phyloP scores from a whole-genome alignment of 345 rosid genomes.

The Ceriops decandra region DNA sequence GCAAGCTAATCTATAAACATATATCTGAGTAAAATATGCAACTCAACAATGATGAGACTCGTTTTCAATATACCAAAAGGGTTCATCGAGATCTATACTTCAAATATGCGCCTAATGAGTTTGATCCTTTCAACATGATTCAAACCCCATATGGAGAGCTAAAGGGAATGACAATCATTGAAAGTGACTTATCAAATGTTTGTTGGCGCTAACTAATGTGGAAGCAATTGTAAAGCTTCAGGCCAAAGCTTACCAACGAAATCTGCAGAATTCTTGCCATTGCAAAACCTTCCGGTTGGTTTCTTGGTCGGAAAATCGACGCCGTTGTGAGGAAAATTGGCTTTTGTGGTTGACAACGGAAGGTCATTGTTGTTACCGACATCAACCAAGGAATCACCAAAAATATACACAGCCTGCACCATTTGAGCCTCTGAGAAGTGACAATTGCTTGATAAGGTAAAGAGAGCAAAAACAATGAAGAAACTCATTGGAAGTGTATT shows the following conservation, averaged over 20 bases:
- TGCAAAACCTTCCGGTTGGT: conserved; percentile 53
- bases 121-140: too few relatives aligned
- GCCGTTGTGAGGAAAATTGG: conserved; percentile 50
- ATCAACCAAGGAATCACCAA: conserved; percentile 52
- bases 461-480: background rate
- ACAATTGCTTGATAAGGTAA: background rate
- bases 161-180: too few relatives aligned
- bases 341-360: conserved; percentile 34
- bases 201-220: too few relatives aligned
- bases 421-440: conserved; percentile 20
- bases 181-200: too few relatives aligned
- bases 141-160: too few relatives aligned
- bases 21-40: too few relatives aligned
- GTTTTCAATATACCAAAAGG: too few relatives aligned
- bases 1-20: too few relatives aligned
- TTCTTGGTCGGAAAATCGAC: conserved; percentile 40
- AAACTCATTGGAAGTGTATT: background rate
- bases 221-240: background rate
- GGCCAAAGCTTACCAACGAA: conserved; percentile 31
- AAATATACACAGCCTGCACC: conserved; percentile 43
- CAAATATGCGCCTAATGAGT: too few relatives aligned
- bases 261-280: conserved; percentile 62
- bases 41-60: too few relatives aligned
- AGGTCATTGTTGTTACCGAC: conserved; percentile 55
- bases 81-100: too few relatives aligned